Base-by-base conservation (phyloP, 106 monocot genomes). In the Triglochin maritima region DNA sequence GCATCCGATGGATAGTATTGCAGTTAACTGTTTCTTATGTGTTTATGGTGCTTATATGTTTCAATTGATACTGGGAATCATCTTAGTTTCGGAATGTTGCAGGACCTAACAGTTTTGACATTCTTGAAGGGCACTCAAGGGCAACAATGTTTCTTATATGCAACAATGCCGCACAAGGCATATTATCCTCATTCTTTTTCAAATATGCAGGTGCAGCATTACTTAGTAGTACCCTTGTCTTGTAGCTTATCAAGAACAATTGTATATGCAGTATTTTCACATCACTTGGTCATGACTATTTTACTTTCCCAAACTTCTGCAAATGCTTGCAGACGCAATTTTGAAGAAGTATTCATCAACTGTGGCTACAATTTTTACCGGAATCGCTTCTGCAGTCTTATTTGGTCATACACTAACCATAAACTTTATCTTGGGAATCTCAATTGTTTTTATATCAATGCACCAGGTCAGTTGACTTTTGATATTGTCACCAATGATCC, bases 371-470 rank as follows among this genome's bases (percentile, higher is more conserved):
- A 93, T 89, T 58, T 88, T 84, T 76, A 85, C 93, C 65, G 86
- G 83, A 52, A 83, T 88, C 70, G 85, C 86, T 62, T 93, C 93
- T 78, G 93, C 93, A 66, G 76, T 69, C 63, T 74, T 93, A 60
- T 93, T 93, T 82, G 89, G 93, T 49, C 93, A 93, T 66, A 75
- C 83, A 50, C 79, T 89, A 68, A 93, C 89, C 3, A 82, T 89
- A 48, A 93, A 93, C 73, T 93, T 93, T 60, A 57, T 93, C 7
- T 61, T 93, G 70, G 93, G 89, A 60, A 93, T 93, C 60, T 89
- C 89, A 6, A 89, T 93, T 63, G 89, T 93, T 44, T 89, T 93
- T 64, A 93, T 93, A 75, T 93, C 93, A 5, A 93, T 93, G 93
- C 93, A 93, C 68, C 93, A 93, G 89, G 93, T 89, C 67, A 66